Conservation (phyloP, 2,329 filamentous ascomycete genomes). For the Amylocarpus encephaloides region DNA sequence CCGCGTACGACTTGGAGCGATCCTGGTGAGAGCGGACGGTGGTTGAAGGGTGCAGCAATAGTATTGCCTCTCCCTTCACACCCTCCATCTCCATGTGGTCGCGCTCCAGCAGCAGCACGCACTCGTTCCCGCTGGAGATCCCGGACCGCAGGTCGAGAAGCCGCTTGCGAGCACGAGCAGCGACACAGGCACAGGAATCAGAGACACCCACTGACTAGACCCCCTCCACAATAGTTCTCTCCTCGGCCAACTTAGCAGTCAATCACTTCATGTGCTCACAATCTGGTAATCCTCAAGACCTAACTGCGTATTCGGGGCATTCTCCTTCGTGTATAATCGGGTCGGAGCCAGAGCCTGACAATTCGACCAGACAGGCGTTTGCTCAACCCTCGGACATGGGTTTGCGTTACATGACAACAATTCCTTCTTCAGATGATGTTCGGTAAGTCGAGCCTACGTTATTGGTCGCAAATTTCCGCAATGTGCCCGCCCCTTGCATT, state of each 20-base stretch:
- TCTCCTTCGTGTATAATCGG: constrained; percentile 30
- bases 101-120: neutral
- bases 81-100: neutral
- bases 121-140: neutral
- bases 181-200: too few species aligned
- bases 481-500: constrained; percentile 21
- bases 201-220: constrained; percentile 16
- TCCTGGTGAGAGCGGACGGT: constrained; percentile 1
- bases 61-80: neutral
- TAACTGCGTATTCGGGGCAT: constrained; percentile 28
- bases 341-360: constrained; percentile 31
- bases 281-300: constrained; percentile 32
- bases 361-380: constrained; percentile 30
- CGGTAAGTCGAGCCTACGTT: constrained; percentile 26
- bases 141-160: neutral
- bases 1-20: constrained; percentile 6
- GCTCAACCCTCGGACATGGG: constrained; percentile 31
- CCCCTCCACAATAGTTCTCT: constrained; percentile 25
- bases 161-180: too few species aligned
- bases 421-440: constrained; percentile 31
- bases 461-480: constrained; percentile 26
- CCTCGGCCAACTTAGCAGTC: constrained; percentile 21
- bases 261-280: constrained; percentile 34
- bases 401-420: constrained; percentile 30
- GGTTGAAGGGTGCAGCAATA: constrained; percentile 1